phyloP scores from a whole-genome alignment of 1,284 basidiomycete species.

The Sporisorium iseilematis-ciliati region DNA sequence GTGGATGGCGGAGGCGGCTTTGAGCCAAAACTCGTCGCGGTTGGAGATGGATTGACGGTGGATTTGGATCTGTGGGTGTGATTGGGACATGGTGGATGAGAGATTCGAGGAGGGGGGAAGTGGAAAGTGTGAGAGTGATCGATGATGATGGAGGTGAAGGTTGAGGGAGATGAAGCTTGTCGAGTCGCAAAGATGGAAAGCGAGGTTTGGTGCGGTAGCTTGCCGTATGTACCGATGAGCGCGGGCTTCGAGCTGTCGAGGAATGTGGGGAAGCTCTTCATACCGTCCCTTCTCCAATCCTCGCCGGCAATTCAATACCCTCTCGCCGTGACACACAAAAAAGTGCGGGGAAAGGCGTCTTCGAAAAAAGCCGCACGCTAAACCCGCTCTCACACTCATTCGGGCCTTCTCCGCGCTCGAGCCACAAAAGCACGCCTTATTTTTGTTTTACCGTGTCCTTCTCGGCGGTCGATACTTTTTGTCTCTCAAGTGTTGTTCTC shows the following conservation, averaged over 20 bases:
- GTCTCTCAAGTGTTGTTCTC: neutral
- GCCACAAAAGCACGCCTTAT: neutral
- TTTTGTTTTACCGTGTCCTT: neutral
- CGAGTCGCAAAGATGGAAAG: neutral
- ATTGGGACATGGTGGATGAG: conserved; percentile 11
- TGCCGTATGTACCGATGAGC: neutral
- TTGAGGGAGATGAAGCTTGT: neutral
- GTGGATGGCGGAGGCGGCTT: conserved; percentile 50
- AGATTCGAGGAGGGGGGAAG: neutral
- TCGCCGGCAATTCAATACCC: conserved; percentile 5
- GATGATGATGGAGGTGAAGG: neutral
- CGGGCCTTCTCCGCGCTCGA: neutral
- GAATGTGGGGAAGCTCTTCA: neutral
- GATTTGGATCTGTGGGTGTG: conserved; percentile 52
- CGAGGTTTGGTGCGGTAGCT: conserved; percentile 2
- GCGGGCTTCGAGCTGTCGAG: too few species aligned
- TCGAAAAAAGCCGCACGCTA: conserved; percentile 9
- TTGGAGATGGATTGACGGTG: conserved; percentile 51
- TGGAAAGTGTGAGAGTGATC: too few species aligned
- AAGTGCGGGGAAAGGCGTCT: conserved; percentile 24
- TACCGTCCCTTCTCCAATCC: neutral
- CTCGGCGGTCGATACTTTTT: neutral
- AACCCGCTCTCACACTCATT: neutral
- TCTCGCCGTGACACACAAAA: neutral
- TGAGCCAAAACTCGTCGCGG: conserved; percentile 56